These are phyloP conservation scores for Tulasnella sp. DNA, from an alignment of 768 basidiomycete genomes.

Conservation along the genomic window DNA sequence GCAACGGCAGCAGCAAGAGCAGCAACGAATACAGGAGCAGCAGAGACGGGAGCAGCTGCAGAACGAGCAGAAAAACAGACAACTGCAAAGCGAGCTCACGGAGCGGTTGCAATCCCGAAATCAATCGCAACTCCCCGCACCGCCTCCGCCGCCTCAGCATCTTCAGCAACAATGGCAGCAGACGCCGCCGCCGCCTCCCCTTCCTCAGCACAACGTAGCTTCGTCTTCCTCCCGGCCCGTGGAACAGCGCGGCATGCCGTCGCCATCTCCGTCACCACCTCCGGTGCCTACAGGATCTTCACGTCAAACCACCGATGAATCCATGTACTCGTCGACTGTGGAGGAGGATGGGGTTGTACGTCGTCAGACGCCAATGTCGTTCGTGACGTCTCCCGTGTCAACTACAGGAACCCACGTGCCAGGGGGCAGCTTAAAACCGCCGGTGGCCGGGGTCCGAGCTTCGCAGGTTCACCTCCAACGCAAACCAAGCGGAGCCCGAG, in stretches of 20 bases:
- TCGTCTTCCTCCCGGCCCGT: not conserved
- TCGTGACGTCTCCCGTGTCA: not conserved
- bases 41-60: not conserved
- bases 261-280: not conserved
- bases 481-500: constrained; percentile 14
- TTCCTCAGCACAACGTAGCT: not conserved
- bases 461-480: constrained; percentile 12
- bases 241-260: constrained; percentile 12
- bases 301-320: not conserved
- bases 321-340: not conserved
- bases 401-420: constrained; percentile 6
- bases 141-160: not conserved
- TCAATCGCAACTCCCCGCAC: not conserved
- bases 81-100: not conserved
- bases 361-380: not conserved
- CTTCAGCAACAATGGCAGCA: not conserved
- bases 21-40: no score
- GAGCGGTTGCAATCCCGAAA: not conserved
- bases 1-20: not conserved
- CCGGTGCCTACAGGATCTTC: not conserved
- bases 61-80: not conserved
- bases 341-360: not conserved
- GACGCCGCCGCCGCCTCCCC: not conserved
- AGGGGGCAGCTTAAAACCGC: not conserved
- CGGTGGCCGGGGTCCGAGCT: constrained; percentile 12